Evolutionary conservation across 129 eudicot species (phyloP), one percentile per base, ranked within the genome.

Genomic region (Mikania micrantha): DNA sequence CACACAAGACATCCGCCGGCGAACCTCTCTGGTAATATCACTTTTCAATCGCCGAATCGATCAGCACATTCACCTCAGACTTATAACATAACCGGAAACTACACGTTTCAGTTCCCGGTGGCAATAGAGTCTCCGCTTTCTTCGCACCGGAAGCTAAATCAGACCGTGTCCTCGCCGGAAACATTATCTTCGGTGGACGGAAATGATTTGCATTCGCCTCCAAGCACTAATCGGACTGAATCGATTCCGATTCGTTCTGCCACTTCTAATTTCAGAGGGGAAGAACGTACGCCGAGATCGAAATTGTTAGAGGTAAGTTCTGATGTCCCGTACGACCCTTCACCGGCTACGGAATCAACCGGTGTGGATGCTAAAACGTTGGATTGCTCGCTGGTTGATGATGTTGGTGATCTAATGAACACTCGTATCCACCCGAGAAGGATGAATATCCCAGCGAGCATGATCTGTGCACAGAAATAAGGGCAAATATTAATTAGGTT

Each of bases 341-440:
- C 59, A n/a, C 15, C 28, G 24, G 79, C 70, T 9, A 60, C 19
- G 4, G 68, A 53, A 31, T n/a, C 53, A 42, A 64, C 12, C 17
- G 6, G 56, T 25, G 48, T 48, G 64, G 68, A 42, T 22, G 77
- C 53, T 24, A 16, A 42, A 12, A 49, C 31, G 5, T 27, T 67
- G 16, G 79, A 80, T 38, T 80, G 84, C 36, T 67, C 70, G 4
- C n/a, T 29, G 21, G 61, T 15, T 29, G 74, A 67, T 52, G 21
- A 59, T 27, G 27, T 12, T n/a, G 70, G 44, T 65, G 74, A 77
- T 40, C 10, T 3, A 52, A n/a, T 24, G 42, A 61, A 49, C 6
- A 52, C 47, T 15, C 60, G 44, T 31, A 16, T 71, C 15, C 57
- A 71, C 3, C 24, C 52, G 45, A 45, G 70, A 56, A 32, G 73